phyloP scores from a whole-genome alignment of 2,329 filamentous ascomycete genomes.

The Periglandula ipomoeae region DNA sequence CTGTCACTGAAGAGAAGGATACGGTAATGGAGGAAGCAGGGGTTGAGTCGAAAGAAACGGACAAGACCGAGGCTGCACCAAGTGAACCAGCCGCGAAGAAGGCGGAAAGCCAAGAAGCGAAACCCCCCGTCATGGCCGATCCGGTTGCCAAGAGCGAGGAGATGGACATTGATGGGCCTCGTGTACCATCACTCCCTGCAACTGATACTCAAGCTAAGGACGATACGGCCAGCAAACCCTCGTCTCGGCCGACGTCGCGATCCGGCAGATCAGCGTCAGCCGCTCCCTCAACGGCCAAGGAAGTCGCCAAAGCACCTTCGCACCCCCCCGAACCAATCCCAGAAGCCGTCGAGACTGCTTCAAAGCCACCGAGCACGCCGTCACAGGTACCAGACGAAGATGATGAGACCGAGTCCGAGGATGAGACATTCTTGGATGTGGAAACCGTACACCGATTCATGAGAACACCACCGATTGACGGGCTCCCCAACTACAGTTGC shows the following conservation, averaged over 20 bases:
- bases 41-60: background rate
- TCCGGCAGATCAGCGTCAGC: background rate
- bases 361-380: slow-evolving; percentile 35
- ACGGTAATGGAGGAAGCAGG: background rate
- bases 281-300: background rate
- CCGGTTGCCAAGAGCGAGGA: slow-evolving; percentile 27
- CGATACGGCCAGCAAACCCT: background rate
- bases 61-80: background rate
- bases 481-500: slow-evolving; percentile 37
- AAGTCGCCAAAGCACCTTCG: background rate
- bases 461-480: slow-evolving; percentile 45
- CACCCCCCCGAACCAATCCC: slow-evolving; percentile 5
- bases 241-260: slow-evolving; percentile 5
- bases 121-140: slow-evolving; percentile 2
- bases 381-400: slow-evolving; percentile 41
- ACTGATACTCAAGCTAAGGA: slow-evolving; percentile 4
- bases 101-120: slow-evolving; percentile 3
- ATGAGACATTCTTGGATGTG: slow-evolving; percentile 39
- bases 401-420: slow-evolving; percentile 46
- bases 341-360: slow-evolving; percentile 21
- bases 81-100: background rate
- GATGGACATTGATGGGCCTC: slow-evolving; percentile 28
- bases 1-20: background rate
- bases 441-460: slow-evolving; percentile 42
- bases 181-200: background rate